Evolutionary conservation across 1,284 basidiomycete species (phyloP).

Genomic region (Lentinula novae-zelandiae): DNA sequence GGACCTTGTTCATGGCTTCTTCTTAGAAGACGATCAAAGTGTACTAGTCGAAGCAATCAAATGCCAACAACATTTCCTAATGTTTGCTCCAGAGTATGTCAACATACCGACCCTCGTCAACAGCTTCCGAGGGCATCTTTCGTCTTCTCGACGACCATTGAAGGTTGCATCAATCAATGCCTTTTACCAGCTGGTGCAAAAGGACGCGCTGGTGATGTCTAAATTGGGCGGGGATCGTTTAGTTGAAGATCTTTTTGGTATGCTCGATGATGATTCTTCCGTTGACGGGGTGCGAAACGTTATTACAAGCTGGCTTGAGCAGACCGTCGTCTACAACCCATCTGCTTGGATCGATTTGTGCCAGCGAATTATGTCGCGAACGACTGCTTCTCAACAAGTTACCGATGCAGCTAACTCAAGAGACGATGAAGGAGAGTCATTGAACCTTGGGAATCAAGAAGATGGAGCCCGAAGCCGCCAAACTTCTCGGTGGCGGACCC

Average conservation of each 20-base stretch:
- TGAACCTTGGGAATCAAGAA: constrained; percentile 59
- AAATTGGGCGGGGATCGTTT: constrained; percentile 91
- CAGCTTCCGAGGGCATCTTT: constrained; percentile 73
- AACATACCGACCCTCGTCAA: constrained; percentile 76
- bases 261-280: constrained; percentile 91
- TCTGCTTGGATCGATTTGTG: constrained; percentile 98
- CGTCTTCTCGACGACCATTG: constrained; percentile 76
- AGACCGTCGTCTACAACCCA: constrained; percentile 90
- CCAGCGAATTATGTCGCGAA: constrained; percentile 92
- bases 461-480: constrained; percentile 33
- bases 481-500: constrained; percentile 93
- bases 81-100: constrained; percentile 88
- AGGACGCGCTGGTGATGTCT: constrained; percentile 90
- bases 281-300: constrained; percentile 95
- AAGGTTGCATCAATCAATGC: constrained; percentile 95
- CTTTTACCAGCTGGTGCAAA: constrained; percentile 95
- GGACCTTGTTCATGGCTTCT: constrained; percentile 84
- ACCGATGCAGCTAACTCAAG: constrained; percentile 64
- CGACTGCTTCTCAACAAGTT: constrained; percentile 77
- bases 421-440: constrained; percentile 91
- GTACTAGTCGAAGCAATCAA: constrained; percentile 93
- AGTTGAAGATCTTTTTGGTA: constrained; percentile 92
- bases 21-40: constrained; percentile 82
- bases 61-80: constrained; percentile 93
- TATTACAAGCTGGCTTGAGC: constrained; percentile 92